Evolutionary conservation across 148 eudicot species (phyloP).

Genomic region (Arctostaphylos glauca): DNA sequence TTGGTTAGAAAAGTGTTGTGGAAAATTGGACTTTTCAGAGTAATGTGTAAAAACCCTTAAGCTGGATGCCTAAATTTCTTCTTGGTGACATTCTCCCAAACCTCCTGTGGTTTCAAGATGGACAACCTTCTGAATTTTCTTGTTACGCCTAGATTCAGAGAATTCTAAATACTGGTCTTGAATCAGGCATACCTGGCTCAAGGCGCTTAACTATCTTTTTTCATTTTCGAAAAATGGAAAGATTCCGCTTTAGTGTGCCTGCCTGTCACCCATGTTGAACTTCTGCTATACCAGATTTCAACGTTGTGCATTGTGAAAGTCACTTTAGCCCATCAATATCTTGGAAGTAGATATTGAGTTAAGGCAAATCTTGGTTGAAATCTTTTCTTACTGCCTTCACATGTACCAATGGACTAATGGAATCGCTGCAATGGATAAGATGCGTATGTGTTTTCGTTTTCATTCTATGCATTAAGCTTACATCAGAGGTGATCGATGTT

Average conservation of each 20-base stretch:
- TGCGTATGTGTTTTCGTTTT: background rate
- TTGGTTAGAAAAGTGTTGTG: background rate
- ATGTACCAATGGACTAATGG: background rate
- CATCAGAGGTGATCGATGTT: background rate
- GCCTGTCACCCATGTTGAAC: background rate
- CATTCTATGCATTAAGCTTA: background rate
- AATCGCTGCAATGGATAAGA: background rate
- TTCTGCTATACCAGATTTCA: background rate
- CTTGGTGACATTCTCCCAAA: background rate
- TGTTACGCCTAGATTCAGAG: background rate
- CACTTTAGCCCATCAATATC: background rate
- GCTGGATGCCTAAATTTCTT: background rate
- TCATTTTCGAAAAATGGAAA: background rate
- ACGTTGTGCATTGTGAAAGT: background rate
- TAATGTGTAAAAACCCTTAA: background rate
- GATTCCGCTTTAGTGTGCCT: background rate
- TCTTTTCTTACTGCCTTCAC: slow-evolving; percentile 2
- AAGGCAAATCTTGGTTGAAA: background rate
- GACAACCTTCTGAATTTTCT: background rate
- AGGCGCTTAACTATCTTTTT: background rate
- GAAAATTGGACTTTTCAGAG: background rate
- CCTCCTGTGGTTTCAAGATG: slow-evolving; percentile 1
- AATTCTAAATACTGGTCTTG: background rate
- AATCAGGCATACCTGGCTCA: background rate
- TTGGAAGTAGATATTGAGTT: background rate